phyloP scores from a whole-genome alignment of 768 basidiomycete species.

The Leucogyrophana mollusca region DNA sequence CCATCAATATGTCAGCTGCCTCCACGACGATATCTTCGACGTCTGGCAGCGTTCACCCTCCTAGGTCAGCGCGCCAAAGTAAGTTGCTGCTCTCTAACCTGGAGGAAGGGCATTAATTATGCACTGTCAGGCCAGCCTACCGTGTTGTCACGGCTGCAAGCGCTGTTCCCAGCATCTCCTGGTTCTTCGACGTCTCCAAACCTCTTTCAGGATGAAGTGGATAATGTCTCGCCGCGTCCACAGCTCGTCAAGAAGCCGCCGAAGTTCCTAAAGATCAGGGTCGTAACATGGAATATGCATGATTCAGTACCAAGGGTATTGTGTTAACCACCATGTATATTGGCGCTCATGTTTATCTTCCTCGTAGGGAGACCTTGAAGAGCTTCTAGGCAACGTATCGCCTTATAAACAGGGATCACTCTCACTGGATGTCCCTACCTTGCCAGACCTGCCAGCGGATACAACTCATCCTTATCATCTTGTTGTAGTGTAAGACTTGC shows the following conservation, averaged over 20 bases:
- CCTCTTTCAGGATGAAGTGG: constrained; percentile 17
- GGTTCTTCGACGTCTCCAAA: constrained; percentile 17
- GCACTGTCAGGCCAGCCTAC: constrained; percentile 31
- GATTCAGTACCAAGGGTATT: constrained; percentile 73
- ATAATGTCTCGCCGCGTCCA: constrained; percentile 20
- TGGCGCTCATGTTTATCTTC: constrained; percentile 8
- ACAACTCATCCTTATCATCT: constrained; percentile 71
- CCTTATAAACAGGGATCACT: constrained; percentile 32
- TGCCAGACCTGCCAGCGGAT: constrained; percentile 52
- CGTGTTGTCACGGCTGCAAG: constrained; percentile 51
- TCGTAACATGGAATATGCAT: constrained; percentile 87
- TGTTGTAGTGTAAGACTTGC: constrained; percentile 62
- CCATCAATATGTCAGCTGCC: too few species aligned
- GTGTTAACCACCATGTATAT: neutral
- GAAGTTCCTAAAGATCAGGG: constrained; percentile 61
- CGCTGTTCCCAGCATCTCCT: constrained; percentile 44
- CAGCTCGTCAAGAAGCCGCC: constrained; percentile 24
- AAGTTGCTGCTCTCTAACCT: neutral
- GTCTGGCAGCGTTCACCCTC: neutral
- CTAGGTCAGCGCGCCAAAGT: constrained; percentile 9
- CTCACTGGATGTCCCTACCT: constrained; percentile 21
- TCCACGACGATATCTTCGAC: neutral
- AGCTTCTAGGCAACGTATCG: constrained; percentile 64
- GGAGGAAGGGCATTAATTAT: constrained; percentile 3
- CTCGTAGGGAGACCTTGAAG: constrained; percentile 66